These are phyloP conservation scores for Leishmania turanica DNA, from an alignment of 208 protist genomes.

Conservation along the genomic window DNA sequence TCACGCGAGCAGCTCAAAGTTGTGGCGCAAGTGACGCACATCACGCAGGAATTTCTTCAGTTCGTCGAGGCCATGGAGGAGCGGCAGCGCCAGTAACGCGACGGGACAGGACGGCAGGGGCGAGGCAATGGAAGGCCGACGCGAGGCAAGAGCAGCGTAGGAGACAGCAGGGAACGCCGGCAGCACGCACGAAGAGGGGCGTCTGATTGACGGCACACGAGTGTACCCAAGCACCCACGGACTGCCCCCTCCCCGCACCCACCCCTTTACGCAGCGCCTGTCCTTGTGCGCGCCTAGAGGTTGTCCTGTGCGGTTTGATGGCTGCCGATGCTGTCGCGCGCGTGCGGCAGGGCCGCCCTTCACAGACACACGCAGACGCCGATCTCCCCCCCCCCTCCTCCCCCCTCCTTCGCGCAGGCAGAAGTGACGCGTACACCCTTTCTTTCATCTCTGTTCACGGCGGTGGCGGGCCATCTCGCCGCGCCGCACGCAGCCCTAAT, in stretches of 20 bases:
- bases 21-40: slow-evolving; percentile 62
- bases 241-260: background rate
- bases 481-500: background rate
- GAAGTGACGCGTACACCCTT: background rate
- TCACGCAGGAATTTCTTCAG: slow-evolving; percentile 69
- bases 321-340: background rate
- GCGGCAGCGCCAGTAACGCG: slow-evolving; percentile 12
- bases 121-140: no score
- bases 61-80: slow-evolving; percentile 66
- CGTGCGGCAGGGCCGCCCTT: background rate
- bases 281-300: background rate
- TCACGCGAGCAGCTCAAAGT: slow-evolving; percentile 50
- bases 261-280: background rate
- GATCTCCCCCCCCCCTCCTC: no score
- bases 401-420: no score
- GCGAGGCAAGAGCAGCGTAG: background rate
- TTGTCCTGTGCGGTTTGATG: background rate
- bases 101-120: background rate
- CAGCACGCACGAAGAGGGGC: background rate
- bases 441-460: background rate
- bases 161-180: background rate
- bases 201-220: background rate
- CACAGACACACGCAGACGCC: background rate
- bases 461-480: background rate
- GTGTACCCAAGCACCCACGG: background rate